A percentile compares a stretch with the other conserved stretches of the same genome.
Conservation (phyloP, 2,329 filamentous ascomycete species). For the Lasiodiplodia sp. region DNA sequence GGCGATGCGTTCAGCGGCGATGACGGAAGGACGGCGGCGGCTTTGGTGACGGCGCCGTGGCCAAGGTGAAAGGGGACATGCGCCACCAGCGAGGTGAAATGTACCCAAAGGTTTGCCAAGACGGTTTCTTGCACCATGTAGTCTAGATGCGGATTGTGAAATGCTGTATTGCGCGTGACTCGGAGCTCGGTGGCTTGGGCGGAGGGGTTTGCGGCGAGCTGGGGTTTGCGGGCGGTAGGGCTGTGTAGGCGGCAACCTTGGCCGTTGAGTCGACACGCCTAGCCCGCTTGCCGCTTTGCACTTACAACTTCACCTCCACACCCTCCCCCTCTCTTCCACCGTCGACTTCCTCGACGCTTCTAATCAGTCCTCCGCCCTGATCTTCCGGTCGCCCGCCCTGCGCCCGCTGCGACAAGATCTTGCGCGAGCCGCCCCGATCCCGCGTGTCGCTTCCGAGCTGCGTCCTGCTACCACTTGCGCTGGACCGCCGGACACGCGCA, state of each 20-base stretch:
- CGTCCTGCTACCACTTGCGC: slow-evolving; percentile 5
- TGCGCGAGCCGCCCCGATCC: slow-evolving; percentile 11
- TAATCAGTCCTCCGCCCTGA: not conserved
- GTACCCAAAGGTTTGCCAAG: not conserved
- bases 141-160: not conserved
- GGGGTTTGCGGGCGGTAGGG: slow-evolving; percentile 10
- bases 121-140: not conserved
- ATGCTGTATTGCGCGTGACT: slow-evolving; percentile 12
- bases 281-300: slow-evolving; percentile 12
- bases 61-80: not conserved
- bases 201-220: slow-evolving; percentile 22
- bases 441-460: slow-evolving; percentile 13
- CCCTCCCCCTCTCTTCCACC: slow-evolving; percentile 3
- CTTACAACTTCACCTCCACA: slow-evolving; percentile 1
- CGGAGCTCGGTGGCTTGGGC: slow-evolving; percentile 2
- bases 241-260: slow-evolving; percentile 22
- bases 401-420: slow-evolving; percentile 11
- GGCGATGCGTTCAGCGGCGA: slow-evolving; percentile 4
- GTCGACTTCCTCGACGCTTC: slow-evolving; percentile 12
- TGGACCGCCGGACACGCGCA: slow-evolving; percentile 18
- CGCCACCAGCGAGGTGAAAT: not conserved
- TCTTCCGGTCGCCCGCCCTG: slow-evolving; percentile 5
- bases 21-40: slow-evolving; percentile 11
- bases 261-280: slow-evolving; percentile 19
- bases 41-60: not conserved